A percentile compares a stretch with the other conserved stretches of the same genome.
Conservation (phyloP, 441 rosid genomes). For the Adansonia rubrostipa region DNA sequence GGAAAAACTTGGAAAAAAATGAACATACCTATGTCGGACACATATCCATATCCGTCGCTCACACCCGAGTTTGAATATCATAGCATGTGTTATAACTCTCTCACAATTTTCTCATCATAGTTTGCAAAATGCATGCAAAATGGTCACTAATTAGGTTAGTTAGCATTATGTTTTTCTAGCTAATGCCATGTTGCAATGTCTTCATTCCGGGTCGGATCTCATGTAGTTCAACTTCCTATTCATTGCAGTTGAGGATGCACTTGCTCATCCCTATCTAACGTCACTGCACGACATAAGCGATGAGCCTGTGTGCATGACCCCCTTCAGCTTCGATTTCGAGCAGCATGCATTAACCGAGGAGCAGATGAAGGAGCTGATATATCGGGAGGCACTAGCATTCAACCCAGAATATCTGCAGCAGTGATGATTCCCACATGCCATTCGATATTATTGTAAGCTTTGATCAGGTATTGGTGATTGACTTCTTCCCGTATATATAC, state of each 20-base stretch:
- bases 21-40: no score
- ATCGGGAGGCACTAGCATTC: conserved; percentile 77
- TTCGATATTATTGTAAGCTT: conserved; percentile 27
- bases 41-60: no score
- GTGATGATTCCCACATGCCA: conserved; percentile 13
- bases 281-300: conserved; percentile 65
- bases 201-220: neutral
- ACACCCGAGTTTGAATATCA: no score
- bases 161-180: neutral
- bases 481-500: conserved; percentile 13
- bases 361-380: conserved; percentile 80
- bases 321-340: conserved; percentile 72
- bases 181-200: neutral
- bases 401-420: conserved; percentile 63
- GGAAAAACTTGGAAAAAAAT: no score
- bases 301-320: conserved; percentile 71
- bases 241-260: conserved; percentile 69
- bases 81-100: neutral
- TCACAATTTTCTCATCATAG: neutral
- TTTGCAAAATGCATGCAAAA: neutral
- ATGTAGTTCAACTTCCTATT: neutral
- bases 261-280: conserved; percentile 78
- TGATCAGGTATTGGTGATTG: conserved; percentile 25
- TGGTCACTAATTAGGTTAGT: neutral
- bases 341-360: conserved; percentile 65